phyloP scores from a whole-genome alignment of 805 yeast species.

The Scheffersomyces lignosus region DNA sequence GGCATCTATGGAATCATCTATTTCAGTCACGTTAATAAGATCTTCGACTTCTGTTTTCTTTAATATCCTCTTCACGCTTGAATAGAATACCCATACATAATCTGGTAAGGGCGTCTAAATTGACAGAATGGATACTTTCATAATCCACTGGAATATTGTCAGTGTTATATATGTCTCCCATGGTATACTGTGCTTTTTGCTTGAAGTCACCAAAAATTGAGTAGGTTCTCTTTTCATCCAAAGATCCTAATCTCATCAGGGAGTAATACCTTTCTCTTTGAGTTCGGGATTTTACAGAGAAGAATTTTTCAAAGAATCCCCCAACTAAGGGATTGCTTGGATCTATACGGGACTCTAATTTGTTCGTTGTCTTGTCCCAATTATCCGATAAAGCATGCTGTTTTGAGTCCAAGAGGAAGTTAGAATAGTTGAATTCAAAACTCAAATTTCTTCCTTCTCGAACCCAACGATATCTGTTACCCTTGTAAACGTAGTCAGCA shows the following conservation, averaged over 20 bases:
- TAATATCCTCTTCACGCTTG: not conserved
- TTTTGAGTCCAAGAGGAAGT: not conserved
- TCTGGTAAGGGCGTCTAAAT: not conserved
- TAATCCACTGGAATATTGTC: not conserved
- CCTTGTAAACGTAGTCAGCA: constrained; percentile 7
- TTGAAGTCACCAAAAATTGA: constrained; percentile 1
- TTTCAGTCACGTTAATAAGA: too few relatives aligned
- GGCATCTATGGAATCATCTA: too few relatives aligned
- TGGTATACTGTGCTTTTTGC: constrained; percentile 1
- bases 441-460: constrained; percentile 1
- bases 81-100: not conserved
- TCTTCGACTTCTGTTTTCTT: not conserved
- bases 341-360: constrained; percentile 1
- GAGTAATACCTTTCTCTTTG: constrained; percentile 1
- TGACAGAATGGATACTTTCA: not conserved
- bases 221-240: not conserved
- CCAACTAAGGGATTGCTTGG: constrained; percentile 1
- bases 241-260: not conserved
- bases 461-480: constrained; percentile 8
- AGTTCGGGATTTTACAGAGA: not conserved
- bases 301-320: not conserved
- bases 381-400: constrained; percentile 6
- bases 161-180: not conserved
- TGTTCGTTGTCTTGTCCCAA: constrained; percentile 5
- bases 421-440: not conserved